Evolutionary conservation across 1,284 basidiomycete genomes (phyloP).

Genomic region (Irpex sp.): DNA sequence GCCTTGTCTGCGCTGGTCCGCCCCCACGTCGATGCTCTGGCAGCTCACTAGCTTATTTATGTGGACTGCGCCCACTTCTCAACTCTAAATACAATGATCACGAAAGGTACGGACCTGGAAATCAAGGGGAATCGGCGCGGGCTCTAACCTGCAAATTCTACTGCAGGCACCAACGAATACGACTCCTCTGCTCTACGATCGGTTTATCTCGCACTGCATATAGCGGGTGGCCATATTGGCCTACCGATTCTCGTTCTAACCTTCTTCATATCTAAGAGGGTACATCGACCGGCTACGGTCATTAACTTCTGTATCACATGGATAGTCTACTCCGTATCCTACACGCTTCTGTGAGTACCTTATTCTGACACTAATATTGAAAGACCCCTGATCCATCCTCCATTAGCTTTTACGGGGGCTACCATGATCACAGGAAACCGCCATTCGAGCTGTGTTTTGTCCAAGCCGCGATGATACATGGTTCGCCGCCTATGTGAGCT

Average conservation of each 20-base stretch:
- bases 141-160: neutral
- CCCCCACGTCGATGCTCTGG: neutral
- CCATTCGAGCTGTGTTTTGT: slow-evolving; percentile 35
- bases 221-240: slow-evolving; percentile 29
- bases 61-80: neutral
- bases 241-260: slow-evolving; percentile 29
- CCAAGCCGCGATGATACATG: slow-evolving; percentile 51
- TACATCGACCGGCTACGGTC: slow-evolving; percentile 27
- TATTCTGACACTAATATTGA: neutral
- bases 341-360: slow-evolving; percentile 22
- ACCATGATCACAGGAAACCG: slow-evolving; percentile 16
- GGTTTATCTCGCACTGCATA: slow-evolving; percentile 20
- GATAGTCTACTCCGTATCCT: slow-evolving; percentile 50
- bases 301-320: slow-evolving; percentile 43
- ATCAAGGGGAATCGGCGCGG: neutral
- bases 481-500: slow-evolving; percentile 49
- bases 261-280: slow-evolving; percentile 25
- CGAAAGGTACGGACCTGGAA: neutral
- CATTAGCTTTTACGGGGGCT: slow-evolving; percentile 35
- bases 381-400: neutral
- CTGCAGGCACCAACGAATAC: neutral
- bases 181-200: slow-evolving; percentile 6
- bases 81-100: neutral
- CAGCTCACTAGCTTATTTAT: neutral
- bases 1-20: neutral